These are phyloP conservation scores for Chrysosporium keratinophilum DNA, from an alignment of 2,329 filamentous ascomycete species.

Conservation along the genomic window DNA sequence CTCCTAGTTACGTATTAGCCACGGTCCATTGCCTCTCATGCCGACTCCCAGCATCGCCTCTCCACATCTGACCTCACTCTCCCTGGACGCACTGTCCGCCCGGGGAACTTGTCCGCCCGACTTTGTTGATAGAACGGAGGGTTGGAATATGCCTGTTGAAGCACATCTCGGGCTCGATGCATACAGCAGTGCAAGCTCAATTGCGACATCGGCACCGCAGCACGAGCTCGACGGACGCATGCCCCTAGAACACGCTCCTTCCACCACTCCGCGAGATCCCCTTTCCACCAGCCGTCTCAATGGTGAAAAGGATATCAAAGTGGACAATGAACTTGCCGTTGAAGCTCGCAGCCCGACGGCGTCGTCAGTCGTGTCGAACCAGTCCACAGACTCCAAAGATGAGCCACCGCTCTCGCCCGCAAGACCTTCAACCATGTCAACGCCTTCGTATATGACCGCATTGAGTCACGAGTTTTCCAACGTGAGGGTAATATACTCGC, in stretches of 20 bases:
- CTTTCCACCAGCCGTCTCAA: background rate
- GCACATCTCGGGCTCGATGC: background rate
- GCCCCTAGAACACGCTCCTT: too few species aligned
- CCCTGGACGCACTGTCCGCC: conserved; percentile 36
- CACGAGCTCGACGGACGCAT: background rate
- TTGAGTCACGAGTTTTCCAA: conserved; percentile 48
- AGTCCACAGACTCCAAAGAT: conserved; percentile 6
- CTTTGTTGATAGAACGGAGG: conserved; percentile 13
- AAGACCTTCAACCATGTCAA: conserved; percentile 25
- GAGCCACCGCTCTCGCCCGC: conserved; percentile 22
- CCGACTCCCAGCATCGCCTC: conserved; percentile 40
- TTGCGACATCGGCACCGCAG: conserved; percentile 5
- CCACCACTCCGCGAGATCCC: background rate
- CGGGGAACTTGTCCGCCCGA: conserved; percentile 45
- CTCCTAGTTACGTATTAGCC: background rate
- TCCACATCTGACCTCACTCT: conserved; percentile 34
- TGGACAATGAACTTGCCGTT: background rate
- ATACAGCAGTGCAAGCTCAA: background rate
- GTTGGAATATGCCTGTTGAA: conserved; percentile 1
- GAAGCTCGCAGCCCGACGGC: conserved; percentile 4
- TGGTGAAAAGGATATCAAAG: background rate
- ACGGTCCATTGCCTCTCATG: conserved; percentile 35
- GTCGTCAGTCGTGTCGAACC: background rate
- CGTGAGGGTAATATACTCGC: conserved; percentile 39
- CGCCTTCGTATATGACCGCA: conserved; percentile 35